Conservation (phyloP, 306 rosid genomes). For the Prunus mongolica region DNA sequence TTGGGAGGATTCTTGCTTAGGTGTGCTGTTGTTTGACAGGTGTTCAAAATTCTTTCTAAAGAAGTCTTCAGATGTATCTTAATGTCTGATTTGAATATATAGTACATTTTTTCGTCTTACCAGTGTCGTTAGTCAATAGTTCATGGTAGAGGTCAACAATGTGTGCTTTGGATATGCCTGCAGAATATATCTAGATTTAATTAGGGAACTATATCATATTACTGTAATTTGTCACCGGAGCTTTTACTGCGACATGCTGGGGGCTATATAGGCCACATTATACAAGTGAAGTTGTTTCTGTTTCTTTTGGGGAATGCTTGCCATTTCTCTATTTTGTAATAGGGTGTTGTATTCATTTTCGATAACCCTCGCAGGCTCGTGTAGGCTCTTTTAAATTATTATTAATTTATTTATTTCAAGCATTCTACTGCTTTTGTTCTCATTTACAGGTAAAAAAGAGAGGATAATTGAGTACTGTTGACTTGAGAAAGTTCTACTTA, state of each 20-base stretch:
- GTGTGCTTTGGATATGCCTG: slow-evolving; percentile 25
- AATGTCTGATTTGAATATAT: slow-evolving; percentile 32
- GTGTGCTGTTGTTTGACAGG: slow-evolving; percentile 28
- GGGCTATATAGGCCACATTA: slow-evolving; percentile 14
- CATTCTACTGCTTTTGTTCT: not conserved
- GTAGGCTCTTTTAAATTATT: not conserved
- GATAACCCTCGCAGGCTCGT: not conserved
- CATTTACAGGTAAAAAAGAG: not conserved
- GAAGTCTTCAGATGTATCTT: slow-evolving; percentile 23
- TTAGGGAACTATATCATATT: slow-evolving; percentile 16
- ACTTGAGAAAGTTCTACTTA: not conserved
- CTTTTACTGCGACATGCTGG: slow-evolving; percentile 32
- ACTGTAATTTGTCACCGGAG: slow-evolving; percentile 30
- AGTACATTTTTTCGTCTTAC: slow-evolving; percentile 19
- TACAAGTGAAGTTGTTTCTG: slow-evolving; percentile 23
- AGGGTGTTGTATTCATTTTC: not conserved
- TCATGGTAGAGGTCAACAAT: slow-evolving; percentile 20
- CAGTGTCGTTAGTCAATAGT: slow-evolving; percentile 29
- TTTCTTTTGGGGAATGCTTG: slow-evolving; percentile 23
- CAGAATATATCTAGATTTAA: slow-evolving; percentile 17
- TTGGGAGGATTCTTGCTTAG: slow-evolving; percentile 27
- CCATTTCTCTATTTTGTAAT: too few species aligned
- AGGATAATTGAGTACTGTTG: not conserved
- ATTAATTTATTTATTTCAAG: not conserved
- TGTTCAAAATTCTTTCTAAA: slow-evolving; percentile 18